Evolutionary conservation across 169 alveolate species (phyloP).

Genomic region (Cryptosporidium sp.): DNA sequence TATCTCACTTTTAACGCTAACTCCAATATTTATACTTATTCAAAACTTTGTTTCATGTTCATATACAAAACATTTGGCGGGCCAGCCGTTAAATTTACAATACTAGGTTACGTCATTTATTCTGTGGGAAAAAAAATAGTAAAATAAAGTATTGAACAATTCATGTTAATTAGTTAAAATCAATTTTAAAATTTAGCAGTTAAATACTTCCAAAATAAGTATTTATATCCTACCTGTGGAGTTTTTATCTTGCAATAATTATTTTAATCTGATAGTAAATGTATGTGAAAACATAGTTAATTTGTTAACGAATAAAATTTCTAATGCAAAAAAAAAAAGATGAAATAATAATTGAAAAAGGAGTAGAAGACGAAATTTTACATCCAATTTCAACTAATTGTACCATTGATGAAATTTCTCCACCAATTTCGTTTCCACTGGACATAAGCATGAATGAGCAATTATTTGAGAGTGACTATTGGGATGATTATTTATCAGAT

Average conservation of each 20-base stretch:
- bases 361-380: conserved; percentile 27
- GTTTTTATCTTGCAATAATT: conserved; percentile 9
- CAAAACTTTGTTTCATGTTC: not conserved
- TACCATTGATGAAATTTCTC: conserved; percentile 12
- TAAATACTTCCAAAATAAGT: not conserved
- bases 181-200: not conserved
- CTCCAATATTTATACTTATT: too few species aligned
- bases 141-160: too few species aligned
- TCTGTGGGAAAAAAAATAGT: not conserved
- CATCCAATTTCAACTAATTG: conserved; percentile 16
- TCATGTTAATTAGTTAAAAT: not conserved
- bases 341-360: conserved; percentile 7
- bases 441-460: not conserved
- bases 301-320: not conserved
- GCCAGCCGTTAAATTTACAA: not conserved
- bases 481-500: conserved; percentile 65
- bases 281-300: not conserved
- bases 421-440: not conserved
- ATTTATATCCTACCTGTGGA: not conserved
- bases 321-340: conserved; percentile 7
- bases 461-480: conserved; percentile 40
- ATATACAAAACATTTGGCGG: not conserved
- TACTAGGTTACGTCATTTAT: too few species aligned
- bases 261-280: conserved; percentile 30
- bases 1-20: too few species aligned